Conservation (phyloP, 768 basidiomycete genomes). For the Rhodotorula sphaerocarpa region DNA sequence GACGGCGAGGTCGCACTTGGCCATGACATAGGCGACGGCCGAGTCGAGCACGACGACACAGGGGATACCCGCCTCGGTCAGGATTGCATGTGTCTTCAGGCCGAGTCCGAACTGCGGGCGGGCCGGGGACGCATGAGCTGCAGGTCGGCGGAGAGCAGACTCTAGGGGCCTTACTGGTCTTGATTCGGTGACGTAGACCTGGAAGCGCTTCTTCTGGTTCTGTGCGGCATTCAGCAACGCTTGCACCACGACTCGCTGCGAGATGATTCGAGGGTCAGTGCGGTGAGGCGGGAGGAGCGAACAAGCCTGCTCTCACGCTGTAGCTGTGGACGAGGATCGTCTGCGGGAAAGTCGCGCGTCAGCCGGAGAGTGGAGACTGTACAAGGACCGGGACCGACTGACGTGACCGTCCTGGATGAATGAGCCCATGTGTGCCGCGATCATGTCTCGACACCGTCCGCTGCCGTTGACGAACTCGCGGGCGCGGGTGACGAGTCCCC, state of each 20-base stretch:
- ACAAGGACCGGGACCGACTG: slow-evolving; percentile 28
- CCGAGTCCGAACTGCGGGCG: slow-evolving; percentile 48
- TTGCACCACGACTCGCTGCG: slow-evolving; percentile 73
- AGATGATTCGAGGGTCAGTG: background rate
- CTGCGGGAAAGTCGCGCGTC: slow-evolving; percentile 25
- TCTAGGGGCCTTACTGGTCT: slow-evolving; percentile 59
- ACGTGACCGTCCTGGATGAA: slow-evolving; percentile 92
- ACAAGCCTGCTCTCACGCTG: slow-evolving; percentile 48
- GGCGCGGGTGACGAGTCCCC: slow-evolving; percentile 33
- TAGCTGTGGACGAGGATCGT: slow-evolving; percentile 96
- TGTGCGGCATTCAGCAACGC: slow-evolving; percentile 76
- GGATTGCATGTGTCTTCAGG: slow-evolving; percentile 77
- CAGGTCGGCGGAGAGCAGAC: background rate
- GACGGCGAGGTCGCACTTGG: slow-evolving; percentile 62
- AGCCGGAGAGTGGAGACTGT: background rate
- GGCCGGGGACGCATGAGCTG: background rate
- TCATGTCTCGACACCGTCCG: slow-evolving; percentile 69
- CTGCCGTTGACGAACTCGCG: slow-evolving; percentile 54
- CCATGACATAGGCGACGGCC: slow-evolving; percentile 94
- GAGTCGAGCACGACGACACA: slow-evolving; percentile 92
- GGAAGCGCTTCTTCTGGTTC: slow-evolving; percentile 75
- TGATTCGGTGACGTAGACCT: slow-evolving; percentile 95
- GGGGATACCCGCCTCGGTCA: slow-evolving; percentile 83
- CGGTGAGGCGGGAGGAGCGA: no score
- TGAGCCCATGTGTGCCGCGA: slow-evolving; percentile 74